Evolutionary conservation across 108 stramenopile genomes (phyloP).

Genomic region (Aurantiochytrium sp.): DNA sequence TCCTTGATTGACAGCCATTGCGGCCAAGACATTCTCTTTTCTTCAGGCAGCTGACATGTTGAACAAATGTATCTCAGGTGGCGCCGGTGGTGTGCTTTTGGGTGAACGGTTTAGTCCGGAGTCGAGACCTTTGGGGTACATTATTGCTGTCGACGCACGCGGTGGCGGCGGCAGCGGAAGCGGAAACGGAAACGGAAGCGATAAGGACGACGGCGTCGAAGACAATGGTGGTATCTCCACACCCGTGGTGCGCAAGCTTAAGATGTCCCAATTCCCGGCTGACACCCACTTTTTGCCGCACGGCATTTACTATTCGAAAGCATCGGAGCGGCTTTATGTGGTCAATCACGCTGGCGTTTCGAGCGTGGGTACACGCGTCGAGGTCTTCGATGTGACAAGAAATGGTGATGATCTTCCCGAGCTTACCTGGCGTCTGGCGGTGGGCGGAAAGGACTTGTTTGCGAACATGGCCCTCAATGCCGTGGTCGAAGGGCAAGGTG

Average conservation of each 20-base stretch:
- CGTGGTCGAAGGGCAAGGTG: background rate
- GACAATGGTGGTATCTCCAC: background rate
- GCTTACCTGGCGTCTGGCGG: background rate
- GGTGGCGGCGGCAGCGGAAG: no score
- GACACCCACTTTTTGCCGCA: background rate
- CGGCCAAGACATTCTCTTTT: background rate
- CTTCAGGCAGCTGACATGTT: no score
- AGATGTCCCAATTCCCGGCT: background rate
- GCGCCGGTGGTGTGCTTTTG: background rate
- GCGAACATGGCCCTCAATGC: background rate
- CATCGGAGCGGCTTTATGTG: background rate
- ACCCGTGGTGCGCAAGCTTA: background rate
- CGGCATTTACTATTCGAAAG: background rate
- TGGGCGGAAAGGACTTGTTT: background rate
- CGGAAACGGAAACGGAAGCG: no score
- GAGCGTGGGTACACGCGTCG: background rate
- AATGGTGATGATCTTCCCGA: background rate
- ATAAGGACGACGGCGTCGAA: no score
- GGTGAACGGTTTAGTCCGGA: background rate
- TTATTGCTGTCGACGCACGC: background rate
- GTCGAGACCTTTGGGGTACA: background rate
- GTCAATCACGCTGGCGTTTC: background rate
- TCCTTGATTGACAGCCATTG: background rate
- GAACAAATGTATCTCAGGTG: background rate
- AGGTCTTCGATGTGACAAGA: background rate